These are phyloP conservation scores for Chytriomyces sp. DNA, from an alignment of 192 early-diverging fungal species.

Conservation along the genomic window DNA sequence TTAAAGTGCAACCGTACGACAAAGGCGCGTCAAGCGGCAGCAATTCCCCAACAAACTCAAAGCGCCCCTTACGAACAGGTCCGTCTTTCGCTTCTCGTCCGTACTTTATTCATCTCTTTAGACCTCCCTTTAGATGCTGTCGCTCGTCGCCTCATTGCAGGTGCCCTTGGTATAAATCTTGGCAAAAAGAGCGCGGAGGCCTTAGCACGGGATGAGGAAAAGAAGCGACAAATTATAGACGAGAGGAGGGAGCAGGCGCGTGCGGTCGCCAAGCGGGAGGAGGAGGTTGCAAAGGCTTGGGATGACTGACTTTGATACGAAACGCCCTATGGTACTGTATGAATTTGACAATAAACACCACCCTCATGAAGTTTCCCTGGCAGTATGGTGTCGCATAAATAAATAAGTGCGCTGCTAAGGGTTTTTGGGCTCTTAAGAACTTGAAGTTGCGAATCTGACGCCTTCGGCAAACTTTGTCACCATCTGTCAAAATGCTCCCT, in stretches of 20 bases:
- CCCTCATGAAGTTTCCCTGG: too few relatives aligned
- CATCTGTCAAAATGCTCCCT: too few relatives aligned
- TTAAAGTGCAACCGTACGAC: too few relatives aligned
- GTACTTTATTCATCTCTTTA: background rate
- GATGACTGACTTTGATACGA: too few relatives aligned
- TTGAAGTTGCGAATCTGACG: too few relatives aligned
- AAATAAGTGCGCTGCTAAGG: too few relatives aligned
- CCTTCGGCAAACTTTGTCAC: too few relatives aligned
- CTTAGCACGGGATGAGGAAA: slow-evolving; percentile 34
- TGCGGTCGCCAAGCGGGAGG: background rate
- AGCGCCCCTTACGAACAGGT: background rate
- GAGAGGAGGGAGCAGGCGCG: slow-evolving; percentile 28
- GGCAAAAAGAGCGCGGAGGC: slow-evolving; percentile 38
- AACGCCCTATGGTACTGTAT: too few relatives aligned
- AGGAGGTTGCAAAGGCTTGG: slow-evolving; percentile 24
- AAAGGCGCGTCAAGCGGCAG: too few relatives aligned
- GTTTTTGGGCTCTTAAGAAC: too few relatives aligned
- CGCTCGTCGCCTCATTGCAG: slow-evolving; percentile 71
- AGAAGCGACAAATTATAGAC: slow-evolving; percentile 38
- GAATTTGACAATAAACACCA: too few relatives aligned
- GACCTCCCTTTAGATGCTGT: slow-evolving; percentile 63
- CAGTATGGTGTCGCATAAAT: too few relatives aligned
- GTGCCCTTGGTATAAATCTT: slow-evolving; percentile 68
- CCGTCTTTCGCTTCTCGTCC: background rate
- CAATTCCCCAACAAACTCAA: background rate